phyloP scores from a whole-genome alignment of 2,329 filamentous ascomycete genomes.

The Fusarium oligoseptatum region DNA sequence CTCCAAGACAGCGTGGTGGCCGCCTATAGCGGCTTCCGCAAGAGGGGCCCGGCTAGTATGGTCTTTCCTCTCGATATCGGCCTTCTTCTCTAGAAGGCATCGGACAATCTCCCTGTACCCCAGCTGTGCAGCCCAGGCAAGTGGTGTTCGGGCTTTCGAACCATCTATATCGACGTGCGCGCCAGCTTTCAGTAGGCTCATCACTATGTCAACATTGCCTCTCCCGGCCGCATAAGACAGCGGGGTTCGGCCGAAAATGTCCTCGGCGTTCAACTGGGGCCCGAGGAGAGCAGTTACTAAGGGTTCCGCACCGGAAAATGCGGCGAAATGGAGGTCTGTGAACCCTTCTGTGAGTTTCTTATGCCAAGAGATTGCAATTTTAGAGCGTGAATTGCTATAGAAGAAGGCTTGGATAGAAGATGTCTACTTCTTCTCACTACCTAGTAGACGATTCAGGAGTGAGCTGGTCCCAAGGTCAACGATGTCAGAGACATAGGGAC shows the following conservation, averaged over 20 bases:
- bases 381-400: not conserved
- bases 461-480: not conserved
- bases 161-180: not conserved
- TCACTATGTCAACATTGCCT: not conserved
- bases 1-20: not conserved
- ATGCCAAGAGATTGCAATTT: not conserved
- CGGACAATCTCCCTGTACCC: not conserved
- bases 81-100: not conserved
- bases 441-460: not conserved
- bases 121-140: not conserved
- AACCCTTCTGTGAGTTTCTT: not conserved
- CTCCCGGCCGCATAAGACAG: not conserved
- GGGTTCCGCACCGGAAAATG: not conserved
- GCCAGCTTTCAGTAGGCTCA: not conserved
- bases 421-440: not conserved
- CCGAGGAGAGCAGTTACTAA: not conserved
- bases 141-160: not conserved
- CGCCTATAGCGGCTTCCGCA: not conserved
- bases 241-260: not conserved
- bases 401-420: not conserved
- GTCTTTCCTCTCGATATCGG: not conserved
- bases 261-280: not conserved
- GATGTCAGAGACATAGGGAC: not conserved
- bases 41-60: not conserved
- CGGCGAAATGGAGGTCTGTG: not conserved